A percentile compares a stretch with the other conserved stretches of the same genome.
phyloP scores from a whole-genome alignment of 805 yeast species.

The Yamadazyma laniorum region DNA sequence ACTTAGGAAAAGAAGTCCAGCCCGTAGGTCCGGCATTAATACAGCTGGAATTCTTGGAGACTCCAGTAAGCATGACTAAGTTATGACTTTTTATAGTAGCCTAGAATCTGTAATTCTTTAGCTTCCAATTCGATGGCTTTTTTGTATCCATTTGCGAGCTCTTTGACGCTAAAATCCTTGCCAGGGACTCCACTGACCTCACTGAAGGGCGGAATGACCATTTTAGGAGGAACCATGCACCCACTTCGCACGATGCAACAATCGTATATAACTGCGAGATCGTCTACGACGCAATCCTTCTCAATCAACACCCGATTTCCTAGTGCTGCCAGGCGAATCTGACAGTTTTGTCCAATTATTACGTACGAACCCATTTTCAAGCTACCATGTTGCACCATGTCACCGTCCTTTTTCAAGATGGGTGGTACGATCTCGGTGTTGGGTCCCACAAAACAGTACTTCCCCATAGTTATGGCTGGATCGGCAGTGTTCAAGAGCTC shows the following conservation, averaged over 20 bases:
- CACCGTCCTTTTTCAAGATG: conserved; percentile 5
- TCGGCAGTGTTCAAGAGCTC: conserved; percentile 11
- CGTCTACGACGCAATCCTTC: conserved; percentile 32
- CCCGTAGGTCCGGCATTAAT: not conserved
- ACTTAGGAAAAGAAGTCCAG: not conserved
- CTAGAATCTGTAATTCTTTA: conserved; percentile 22
- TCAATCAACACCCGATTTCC: conserved; percentile 54
- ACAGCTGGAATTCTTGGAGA: conserved; percentile 22
- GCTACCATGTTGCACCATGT: conserved; percentile 19
- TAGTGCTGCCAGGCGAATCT: conserved; percentile 35
- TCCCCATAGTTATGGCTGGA: conserved; percentile 44
- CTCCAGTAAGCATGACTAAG: conserved; percentile 21
- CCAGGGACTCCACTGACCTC: conserved; percentile 44
- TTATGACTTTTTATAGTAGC: conserved; percentile 5
- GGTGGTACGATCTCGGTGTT: conserved; percentile 23
- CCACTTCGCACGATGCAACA: conserved; percentile 48
- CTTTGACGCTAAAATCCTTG: conserved; percentile 21
- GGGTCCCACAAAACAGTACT: conserved; percentile 39
- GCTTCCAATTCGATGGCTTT: conserved; percentile 39
- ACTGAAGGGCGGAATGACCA: conserved; percentile 53
- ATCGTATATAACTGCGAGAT: conserved; percentile 45
- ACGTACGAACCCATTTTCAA: conserved; percentile 48
- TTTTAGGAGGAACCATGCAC: conserved; percentile 39
- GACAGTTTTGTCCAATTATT: conserved; percentile 35
- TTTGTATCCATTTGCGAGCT: conserved; percentile 31